Evolutionary conservation across 164 flowering plant genomes (phyloP), one percentile per base, ranked within the genome.

Genomic region (Aristolochia fimbriata): DNA sequence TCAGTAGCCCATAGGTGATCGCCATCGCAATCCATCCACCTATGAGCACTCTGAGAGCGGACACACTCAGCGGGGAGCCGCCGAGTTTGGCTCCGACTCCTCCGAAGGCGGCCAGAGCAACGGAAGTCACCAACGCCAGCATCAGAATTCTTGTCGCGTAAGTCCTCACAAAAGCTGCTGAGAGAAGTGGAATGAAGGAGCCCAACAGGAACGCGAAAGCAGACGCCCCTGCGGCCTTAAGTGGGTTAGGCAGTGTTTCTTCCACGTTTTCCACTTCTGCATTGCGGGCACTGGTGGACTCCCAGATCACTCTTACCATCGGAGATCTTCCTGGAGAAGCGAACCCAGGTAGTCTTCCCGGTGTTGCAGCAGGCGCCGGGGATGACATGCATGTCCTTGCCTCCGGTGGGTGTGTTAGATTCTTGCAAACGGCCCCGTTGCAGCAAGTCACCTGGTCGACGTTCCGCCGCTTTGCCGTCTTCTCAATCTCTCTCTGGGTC

Each of bases 1-100:
- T 75, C 6, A 78, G 72, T 65, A 73, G 37, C 1, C 81, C 83
- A 54, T 76, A 79, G 27, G 84, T 79, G 23, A 82, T 49, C 1
- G 62, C 81, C 91, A 82, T 82, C 24, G 83, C 72, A 33, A 79
- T 57, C 84, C 81, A 85, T 24, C 91, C 91, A 46, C 87, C 87
- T 41, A 78, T 16, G 14, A 82, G 54, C 60, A 77, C 84, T 58
- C 84, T 79, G 3, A 60, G 5, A 0, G 80, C 82, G 0, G 87
- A 77, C 8, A 63, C 31, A 22, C 62, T 61, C 16, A 76, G 62
- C 0, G 65, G 61, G 3, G 80, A 73, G 4, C 83, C 82, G 25
- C 90, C 90, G 14, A 82, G 72, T 22, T 58, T 50, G 49, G 90
- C 86, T 30, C 83, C 84, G 9, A 72, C 1, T 3, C 77, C 78